Evolutionary conservation across 2,329 filamentous ascomycete species (phyloP), one percentile per base, ranked within the genome.

Genomic region (Colletotrichum tabaci): DNA sequence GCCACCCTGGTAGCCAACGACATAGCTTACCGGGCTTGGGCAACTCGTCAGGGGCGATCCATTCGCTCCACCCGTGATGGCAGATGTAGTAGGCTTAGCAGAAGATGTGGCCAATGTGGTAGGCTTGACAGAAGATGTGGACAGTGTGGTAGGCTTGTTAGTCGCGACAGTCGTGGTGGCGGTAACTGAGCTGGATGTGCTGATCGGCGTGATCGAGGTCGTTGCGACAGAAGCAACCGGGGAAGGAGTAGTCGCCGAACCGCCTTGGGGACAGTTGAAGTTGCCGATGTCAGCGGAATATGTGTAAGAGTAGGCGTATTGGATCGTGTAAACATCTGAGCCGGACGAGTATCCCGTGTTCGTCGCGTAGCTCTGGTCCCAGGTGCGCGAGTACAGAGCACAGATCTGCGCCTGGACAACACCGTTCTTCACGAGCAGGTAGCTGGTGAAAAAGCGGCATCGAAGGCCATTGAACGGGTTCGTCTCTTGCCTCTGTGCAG

Each of bases 381-480:
- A 68, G 13, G 61, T 52, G 2, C 61, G 61, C 3, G 66, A 68
- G 38, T 68, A 68, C 4, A 68, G 44, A 16, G 61, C 61, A 52
- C 66, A 68, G 10, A 64, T 64, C 23, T 68, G 66, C 38, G 60
- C 66, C 35, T 68, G 60, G 0, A 53, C 49, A n/a, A 68, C 52
- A 5, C 66, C 66, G 3, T 65, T 68, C 66, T 68, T 68, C 30
- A 68, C 30, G 0, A 68, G 35, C 12, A 42, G 21, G 53, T 64
- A 68, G 53, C 44, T 68, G 6, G 61, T 68, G 44, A 68, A 68
- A 23, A 64, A 65, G 21, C 47, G 66, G 52, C 66, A 68, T 12
- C 9, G 57, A 35, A 64, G 16, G 5, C 60, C 66, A 2, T 68
- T 68, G 44, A 64, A 64, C 1, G 66, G 66, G 9, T 50, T 57